phyloP scores from a whole-genome alignment of 1,139 yeast genomes.

The Pichia inconspicua region DNA sequence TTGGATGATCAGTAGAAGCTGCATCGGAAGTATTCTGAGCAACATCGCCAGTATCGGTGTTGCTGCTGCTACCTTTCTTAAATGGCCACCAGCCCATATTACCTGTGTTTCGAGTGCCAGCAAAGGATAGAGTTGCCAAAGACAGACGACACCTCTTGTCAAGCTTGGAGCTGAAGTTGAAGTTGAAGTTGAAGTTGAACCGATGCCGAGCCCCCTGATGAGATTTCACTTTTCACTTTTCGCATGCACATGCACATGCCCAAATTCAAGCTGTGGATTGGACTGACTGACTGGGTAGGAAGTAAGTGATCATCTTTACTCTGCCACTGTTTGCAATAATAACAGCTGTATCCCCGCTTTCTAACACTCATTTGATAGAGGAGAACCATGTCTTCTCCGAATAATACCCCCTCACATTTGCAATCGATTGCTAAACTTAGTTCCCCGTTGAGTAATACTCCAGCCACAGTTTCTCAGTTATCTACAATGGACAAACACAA shows the following conservation, averaged over 20 bases:
- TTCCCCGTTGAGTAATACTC: constrained; percentile 10
- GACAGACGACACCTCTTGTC: too few relatives aligned
- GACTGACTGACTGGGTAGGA: too few relatives aligned
- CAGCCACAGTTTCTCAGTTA: constrained; percentile 7
- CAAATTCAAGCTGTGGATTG: too few relatives aligned
- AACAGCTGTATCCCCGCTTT: neutral
- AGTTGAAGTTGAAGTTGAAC: too few relatives aligned
- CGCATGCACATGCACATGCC: too few relatives aligned
- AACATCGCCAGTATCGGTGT: neutral
- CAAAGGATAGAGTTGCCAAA: neutral
- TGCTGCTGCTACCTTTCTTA: constrained; percentile 1
- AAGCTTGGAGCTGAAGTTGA: too few relatives aligned
- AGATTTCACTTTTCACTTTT: too few relatives aligned
- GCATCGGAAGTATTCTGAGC: neutral
- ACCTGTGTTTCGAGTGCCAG: neutral
- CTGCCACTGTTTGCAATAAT: too few relatives aligned
- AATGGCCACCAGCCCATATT: constrained; percentile 23
- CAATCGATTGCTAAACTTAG: constrained; percentile 12
- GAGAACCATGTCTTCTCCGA: constrained; percentile 5
- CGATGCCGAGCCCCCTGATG: too few relatives aligned
- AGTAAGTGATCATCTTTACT: too few relatives aligned
- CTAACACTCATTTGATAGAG: neutral
- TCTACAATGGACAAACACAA: constrained; percentile 8
- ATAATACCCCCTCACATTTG: constrained; percentile 22
- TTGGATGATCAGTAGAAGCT: constrained; percentile 9